These are phyloP conservation scores for Triticum dicoccoides DNA, from an alignment of 176 grass and related monocot species.

Conservation along the genomic window DNA sequence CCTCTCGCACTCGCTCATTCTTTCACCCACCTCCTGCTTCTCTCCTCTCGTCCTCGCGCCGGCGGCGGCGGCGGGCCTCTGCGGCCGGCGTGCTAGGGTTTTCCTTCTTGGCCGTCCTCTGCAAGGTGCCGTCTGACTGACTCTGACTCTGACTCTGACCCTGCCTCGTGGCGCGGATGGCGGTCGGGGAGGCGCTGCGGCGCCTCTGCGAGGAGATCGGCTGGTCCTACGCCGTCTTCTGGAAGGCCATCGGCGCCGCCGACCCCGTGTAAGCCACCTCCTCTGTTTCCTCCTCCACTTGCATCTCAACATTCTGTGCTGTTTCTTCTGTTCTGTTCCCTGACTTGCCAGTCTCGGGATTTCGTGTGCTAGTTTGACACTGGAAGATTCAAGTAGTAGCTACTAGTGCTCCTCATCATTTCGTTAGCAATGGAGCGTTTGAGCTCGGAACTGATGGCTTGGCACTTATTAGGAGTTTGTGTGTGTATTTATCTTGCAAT, in stretches of 20 bases:
- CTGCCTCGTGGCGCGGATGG: constrained; percentile 32
- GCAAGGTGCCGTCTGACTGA: background rate
- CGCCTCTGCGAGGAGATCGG: constrained; percentile 85
- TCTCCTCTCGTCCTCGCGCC: background rate
- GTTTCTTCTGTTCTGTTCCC: background rate
- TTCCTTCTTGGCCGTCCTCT: background rate
- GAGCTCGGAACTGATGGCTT: background rate
- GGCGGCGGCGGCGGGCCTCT: background rate
- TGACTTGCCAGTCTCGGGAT: background rate
- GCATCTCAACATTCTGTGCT: background rate
- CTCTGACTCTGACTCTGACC: background rate
- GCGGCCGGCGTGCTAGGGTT: constrained; percentile 32
- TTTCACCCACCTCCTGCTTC: background rate
- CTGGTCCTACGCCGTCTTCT: constrained; percentile 96
- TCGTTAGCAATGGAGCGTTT: background rate
- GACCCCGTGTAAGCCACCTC: constrained; percentile 60
- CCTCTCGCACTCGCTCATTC: background rate
- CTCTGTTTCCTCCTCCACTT: background rate
- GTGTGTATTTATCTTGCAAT: background rate
- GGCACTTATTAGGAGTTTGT: background rate
- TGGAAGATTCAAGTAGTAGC: background rate
- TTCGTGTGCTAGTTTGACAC: background rate
- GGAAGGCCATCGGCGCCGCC: constrained; percentile 73
- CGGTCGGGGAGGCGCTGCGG: constrained; percentile 69
- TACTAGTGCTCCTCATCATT: constrained; percentile 8